A percentile compares a stretch with the other conserved stretches of the same genome.
These are phyloP conservation scores for Saitozyma sp. DNA, from an alignment of 768 basidiomycete species.

Conservation along the genomic window DNA sequence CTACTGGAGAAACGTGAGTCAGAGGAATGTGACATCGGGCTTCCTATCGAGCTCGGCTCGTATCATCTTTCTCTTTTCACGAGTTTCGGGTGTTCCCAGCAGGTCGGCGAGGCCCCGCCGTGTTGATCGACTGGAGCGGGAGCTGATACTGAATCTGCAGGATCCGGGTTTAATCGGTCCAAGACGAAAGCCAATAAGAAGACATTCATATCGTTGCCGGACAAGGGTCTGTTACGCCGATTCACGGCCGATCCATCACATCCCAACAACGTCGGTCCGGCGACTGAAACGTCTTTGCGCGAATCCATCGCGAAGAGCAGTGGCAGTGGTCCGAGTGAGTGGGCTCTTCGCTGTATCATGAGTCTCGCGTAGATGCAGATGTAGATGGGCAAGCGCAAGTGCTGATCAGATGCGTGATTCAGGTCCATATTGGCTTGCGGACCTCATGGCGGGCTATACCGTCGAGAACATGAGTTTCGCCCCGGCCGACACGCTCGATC, in stretches of 20 bases:
- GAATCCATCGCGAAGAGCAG: slow-evolving; percentile 41
- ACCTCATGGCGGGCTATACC: slow-evolving; percentile 41
- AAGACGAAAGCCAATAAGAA: slow-evolving; percentile 13
- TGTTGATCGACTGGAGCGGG: too few relatives aligned
- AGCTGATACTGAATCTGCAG: slow-evolving; percentile 1
- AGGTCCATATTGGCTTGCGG: slow-evolving; percentile 43
- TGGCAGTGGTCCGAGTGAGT: slow-evolving; percentile 27
- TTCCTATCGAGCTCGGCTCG: too few relatives aligned
- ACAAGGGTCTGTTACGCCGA: slow-evolving; percentile 43
- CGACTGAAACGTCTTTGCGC: slow-evolving; percentile 39
- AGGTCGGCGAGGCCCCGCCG: too few relatives aligned
- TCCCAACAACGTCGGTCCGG: slow-evolving; percentile 35
- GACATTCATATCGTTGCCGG: slow-evolving; percentile 50
- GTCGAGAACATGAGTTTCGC: slow-evolving; percentile 43
- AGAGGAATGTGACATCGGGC: too few relatives aligned
- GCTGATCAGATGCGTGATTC: background rate
- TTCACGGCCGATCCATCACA: slow-evolving; percentile 40
- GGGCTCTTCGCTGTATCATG: background rate
- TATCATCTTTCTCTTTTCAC: too few relatives aligned
- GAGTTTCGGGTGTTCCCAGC: too few relatives aligned
- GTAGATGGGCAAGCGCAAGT: too few relatives aligned
- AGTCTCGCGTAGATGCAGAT: background rate
- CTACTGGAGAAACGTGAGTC: slow-evolving; percentile 39
- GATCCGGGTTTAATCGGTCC: slow-evolving; percentile 26
- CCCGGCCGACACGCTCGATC: slow-evolving; percentile 37